phyloP scores from a whole-genome alignment of 352 stramenopile species.

The Phytophthora citrophthora region DNA sequence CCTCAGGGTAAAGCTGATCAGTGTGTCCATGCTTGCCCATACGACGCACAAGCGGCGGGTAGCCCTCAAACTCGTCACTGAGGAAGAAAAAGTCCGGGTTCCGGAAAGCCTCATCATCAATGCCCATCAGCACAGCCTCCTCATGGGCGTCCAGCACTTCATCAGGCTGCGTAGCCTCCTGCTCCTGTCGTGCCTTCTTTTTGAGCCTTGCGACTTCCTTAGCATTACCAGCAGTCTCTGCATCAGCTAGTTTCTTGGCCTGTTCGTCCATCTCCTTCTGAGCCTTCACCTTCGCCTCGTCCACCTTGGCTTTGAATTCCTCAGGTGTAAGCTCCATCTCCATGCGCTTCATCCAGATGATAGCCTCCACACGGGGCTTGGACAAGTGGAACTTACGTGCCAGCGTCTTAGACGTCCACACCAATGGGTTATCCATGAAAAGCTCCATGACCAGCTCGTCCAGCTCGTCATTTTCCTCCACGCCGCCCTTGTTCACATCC shows the following conservation, averaged over 20 bases:
- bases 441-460: slow-evolving; percentile 81
- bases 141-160: slow-evolving; percentile 67
- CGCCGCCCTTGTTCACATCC: slow-evolving; percentile 77
- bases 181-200: slow-evolving; percentile 57
- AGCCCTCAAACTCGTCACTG: slow-evolving; percentile 83
- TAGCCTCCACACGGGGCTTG: slow-evolving; percentile 81
- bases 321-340: slow-evolving; percentile 61
- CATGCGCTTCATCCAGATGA: slow-evolving; percentile 81
- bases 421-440: slow-evolving; percentile 87
- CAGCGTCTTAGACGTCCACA: slow-evolving; percentile 87
- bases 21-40: slow-evolving; percentile 83
- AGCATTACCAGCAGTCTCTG: slow-evolving; percentile 54
- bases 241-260: slow-evolving; percentile 50
- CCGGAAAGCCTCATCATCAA: slow-evolving; percentile 74
- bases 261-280: slow-evolving; percentile 46
- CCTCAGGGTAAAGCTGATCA: slow-evolving; percentile 82
- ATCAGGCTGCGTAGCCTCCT: slow-evolving; percentile 52
- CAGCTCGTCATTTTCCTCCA: slow-evolving; percentile 73
- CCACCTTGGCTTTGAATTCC: slow-evolving; percentile 67
- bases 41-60: slow-evolving; percentile 78
- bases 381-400: slow-evolving; percentile 75
- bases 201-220: slow-evolving; percentile 67
- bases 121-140: slow-evolving; percentile 56
- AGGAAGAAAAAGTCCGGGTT: slow-evolving; percentile 90
- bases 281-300: slow-evolving; percentile 60